phyloP scores from a whole-genome alignment of 768 basidiomycete species.

The Pleurotus tuber-regium region DNA sequence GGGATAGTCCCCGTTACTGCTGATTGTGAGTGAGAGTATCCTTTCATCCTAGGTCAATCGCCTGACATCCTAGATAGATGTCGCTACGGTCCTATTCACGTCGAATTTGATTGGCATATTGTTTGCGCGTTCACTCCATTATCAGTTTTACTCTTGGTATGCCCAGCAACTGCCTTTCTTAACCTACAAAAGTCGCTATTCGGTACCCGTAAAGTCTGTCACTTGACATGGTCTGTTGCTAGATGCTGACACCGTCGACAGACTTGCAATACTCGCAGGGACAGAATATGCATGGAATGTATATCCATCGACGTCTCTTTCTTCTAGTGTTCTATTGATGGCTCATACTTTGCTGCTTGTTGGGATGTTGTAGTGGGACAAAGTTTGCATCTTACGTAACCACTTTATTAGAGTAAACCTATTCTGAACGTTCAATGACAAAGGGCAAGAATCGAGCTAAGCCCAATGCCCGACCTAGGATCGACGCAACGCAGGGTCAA shows the following conservation, averaged over 20 bases:
- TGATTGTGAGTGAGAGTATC: slow-evolving; percentile 52
- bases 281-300: slow-evolving; percentile 90
- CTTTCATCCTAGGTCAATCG: slow-evolving; percentile 16
- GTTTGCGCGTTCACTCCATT: slow-evolving; percentile 93
- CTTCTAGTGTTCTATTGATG: slow-evolving; percentile 53
- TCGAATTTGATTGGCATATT: slow-evolving; percentile 90
- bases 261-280: slow-evolving; percentile 53
- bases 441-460: no score
- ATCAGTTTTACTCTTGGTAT: slow-evolving; percentile 99
- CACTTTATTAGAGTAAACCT: no score
- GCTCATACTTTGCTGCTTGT: slow-evolving; percentile 51
- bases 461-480: no score
- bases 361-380: slow-evolving; percentile 40
- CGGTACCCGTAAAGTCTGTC: slow-evolving; percentile 57
- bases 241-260: slow-evolving; percentile 26
- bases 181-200: slow-evolving; percentile 70
- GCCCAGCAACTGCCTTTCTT: slow-evolving; percentile 87
- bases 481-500: no score
- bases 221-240: background rate
- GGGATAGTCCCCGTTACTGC: slow-evolving; percentile 44
- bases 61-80: slow-evolving; percentile 43
- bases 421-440: no score
- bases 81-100: slow-evolving; percentile 81
- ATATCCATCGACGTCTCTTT: slow-evolving; percentile 73
- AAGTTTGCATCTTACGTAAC: background rate